Percentiles rank a stretch among this genome's conserved stretches.
phyloP scores from a whole-genome alignment of 306 rosid species.

The Prinsepia uniflora region DNA sequence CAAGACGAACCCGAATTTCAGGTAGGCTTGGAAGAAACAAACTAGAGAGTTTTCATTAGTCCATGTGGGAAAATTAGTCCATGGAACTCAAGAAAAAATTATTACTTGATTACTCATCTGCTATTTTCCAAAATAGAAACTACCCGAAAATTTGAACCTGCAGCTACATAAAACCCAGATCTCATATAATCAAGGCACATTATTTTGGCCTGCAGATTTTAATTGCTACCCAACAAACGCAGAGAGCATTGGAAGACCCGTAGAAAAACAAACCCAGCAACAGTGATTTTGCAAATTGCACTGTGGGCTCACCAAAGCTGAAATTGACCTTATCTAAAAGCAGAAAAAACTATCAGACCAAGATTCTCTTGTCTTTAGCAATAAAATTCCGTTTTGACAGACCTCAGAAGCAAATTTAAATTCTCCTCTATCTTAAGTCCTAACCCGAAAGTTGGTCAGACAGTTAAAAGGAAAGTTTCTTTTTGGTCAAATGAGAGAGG shows the following conservation, averaged over 20 bases:
- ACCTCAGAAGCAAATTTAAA: neutral
- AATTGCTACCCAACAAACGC: conserved; percentile 8
- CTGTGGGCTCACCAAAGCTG: neutral
- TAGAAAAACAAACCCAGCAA: conserved; percentile 6
- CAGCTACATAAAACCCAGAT: neutral
- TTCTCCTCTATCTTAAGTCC: neutral
- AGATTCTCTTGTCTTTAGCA: neutral
- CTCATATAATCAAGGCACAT: neutral
- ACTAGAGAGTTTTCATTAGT: neutral
- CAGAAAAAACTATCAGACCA: neutral
- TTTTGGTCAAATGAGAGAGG: neutral
- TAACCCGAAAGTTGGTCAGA: neutral
- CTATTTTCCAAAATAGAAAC: conserved; percentile 1
- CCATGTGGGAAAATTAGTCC: neutral
- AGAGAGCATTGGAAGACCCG: neutral
- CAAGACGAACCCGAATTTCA: conserved; percentile 4
- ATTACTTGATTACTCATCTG: neutral
- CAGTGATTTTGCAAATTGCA: neutral
- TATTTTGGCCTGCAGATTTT: neutral
- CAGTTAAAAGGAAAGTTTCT: neutral
- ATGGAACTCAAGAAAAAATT: neutral
- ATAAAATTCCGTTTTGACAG: neutral
- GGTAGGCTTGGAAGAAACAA: conserved; percentile 1
- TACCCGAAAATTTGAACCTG: neutral
- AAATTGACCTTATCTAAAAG: neutral